These are phyloP conservation scores for Coriolopsis trogii DNA, from an alignment of 1,284 basidiomycete genomes.

Conservation along the genomic window DNA sequence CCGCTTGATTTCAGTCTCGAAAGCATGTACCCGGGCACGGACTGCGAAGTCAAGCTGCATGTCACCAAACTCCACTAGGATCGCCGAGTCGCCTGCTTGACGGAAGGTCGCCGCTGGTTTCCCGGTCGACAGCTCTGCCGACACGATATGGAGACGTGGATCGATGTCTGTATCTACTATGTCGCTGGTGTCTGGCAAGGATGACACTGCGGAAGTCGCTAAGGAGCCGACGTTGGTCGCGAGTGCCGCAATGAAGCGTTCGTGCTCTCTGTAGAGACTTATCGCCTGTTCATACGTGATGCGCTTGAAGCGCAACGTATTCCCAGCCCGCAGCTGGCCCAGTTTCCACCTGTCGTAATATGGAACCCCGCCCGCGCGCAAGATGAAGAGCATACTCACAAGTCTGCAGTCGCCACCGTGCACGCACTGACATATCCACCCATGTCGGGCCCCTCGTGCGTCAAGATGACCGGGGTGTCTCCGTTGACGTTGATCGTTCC, in stretches of 20 bases:
- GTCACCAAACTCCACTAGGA: constrained; percentile 61
- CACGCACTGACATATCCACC: constrained; percentile 64
- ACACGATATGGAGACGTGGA: constrained; percentile 39
- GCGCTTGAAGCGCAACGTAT: constrained; percentile 50
- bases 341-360: constrained; percentile 54
- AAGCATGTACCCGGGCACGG: constrained; percentile 58
- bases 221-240: neutral
- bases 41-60: constrained; percentile 52
- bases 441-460: constrained; percentile 67
- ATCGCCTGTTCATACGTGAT: constrained; percentile 43
- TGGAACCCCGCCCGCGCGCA: neutral
- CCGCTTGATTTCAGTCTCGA: constrained; percentile 46
- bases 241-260: constrained; percentile 8
- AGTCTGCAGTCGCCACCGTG: constrained; percentile 52
- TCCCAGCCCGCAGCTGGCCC: constrained; percentile 61
- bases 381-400: constrained; percentile 38
- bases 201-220: neutral
- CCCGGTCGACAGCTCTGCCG: constrained; percentile 13
- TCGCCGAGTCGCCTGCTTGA: constrained; percentile 60
- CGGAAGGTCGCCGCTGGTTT: constrained; percentile 44
- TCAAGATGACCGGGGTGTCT: constrained; percentile 71
- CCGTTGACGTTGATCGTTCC: constrained; percentile 71
- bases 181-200: neutral
- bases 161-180: constrained; percentile 24
- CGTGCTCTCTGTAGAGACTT: constrained; percentile 6